Percentiles rank a stretch among this genome's conserved stretches.
Evolutionary conservation across 139 green algal species (phyloP).

Genomic region (Micractinium sp.): DNA sequence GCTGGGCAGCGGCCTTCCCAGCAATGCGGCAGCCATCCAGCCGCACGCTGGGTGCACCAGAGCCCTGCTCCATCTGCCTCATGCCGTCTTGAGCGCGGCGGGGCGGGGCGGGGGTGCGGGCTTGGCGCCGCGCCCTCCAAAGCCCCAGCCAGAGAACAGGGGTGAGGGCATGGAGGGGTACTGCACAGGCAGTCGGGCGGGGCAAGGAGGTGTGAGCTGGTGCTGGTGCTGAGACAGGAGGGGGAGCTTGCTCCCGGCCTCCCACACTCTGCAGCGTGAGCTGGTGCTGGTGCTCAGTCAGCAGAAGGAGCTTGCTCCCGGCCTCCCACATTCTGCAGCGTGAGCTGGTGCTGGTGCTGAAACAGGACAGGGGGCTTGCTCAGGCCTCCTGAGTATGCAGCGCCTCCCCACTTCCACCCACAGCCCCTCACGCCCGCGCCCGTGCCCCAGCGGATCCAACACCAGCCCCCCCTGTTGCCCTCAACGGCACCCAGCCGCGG

Average conservation of each 20-base stretch:
- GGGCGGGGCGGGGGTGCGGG: neutral
- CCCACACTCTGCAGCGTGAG: too few species aligned
- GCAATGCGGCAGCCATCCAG: neutral
- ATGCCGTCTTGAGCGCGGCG: constrained; percentile 9
- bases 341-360: too few species aligned
- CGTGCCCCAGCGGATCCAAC: too few species aligned
- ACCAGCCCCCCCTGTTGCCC: too few species aligned
- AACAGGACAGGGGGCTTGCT: neutral
- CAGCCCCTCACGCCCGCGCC: too few species aligned
- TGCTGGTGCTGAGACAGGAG: neutral
- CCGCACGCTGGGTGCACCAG: constrained; percentile 31
- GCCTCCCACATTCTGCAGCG: too few species aligned
- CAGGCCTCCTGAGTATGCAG: neutral
- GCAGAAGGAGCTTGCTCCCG: too few species aligned
- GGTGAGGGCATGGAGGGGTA: constrained; percentile 18
- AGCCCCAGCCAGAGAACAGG: neutral
- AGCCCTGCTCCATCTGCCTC: neutral
- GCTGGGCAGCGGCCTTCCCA: too few species aligned
- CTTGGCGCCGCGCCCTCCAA: neutral
- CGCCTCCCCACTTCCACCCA: neutral
- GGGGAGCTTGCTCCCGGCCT: too few species aligned
- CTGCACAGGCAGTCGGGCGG: neutral
- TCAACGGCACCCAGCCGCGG: too few species aligned
- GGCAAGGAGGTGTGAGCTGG: neutral
- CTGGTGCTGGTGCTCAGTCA: too few species aligned